Base-by-base conservation (phyloP, 805 yeast genomes). In the Candida incommunis region DNA sequence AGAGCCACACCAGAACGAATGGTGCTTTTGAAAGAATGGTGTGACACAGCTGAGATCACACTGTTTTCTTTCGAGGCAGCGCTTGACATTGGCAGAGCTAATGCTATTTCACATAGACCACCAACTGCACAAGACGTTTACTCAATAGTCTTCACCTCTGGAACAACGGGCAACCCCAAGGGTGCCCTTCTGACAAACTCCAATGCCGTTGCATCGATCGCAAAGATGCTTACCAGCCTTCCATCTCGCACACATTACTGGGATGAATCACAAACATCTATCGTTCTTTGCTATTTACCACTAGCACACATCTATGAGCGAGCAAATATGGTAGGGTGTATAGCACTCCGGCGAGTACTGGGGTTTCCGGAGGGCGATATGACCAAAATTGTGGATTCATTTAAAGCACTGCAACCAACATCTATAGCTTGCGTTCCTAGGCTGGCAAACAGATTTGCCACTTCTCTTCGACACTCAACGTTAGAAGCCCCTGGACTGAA, bases 111-210 rank as follows among this genome's bases (percentile, higher is more conserved):
- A 37, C 54, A 59, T 47, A 55, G 59, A 34, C 74, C 74, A 9
- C 82, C 85, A 22, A 63, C 59, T 1, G 72, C 78, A 1, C 70
- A 74, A 15, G 69, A 72, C 22, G 41, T 72, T 18, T 76, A 75
- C 57, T 77, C 87, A 15, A 72, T 55, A 13, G 55, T 44, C 45
- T 80, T 80, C 58, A 81, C 88, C 2, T 77, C 84, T 0, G 88
- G 88, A 25, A 80, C 88, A 1, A 80, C 87, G 1, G 86, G 86
- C 16, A 61, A 70, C 15, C 88, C 88, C 41, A 80, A 81, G 60
- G 88, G 88, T 44, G 87, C 77, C 15, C 73, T 71, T 21, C 48
- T 74, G 40, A 64, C 74, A 5, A 85, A 80, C 43, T 62, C 63
- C 9, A 71, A 70, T 54, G 67, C 73, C 9, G 64, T 71, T 11